These are phyloP conservation scores for Fusarium sacchari DNA, from an alignment of 2,329 filamentous ascomycete species.

Conservation along the genomic window DNA sequence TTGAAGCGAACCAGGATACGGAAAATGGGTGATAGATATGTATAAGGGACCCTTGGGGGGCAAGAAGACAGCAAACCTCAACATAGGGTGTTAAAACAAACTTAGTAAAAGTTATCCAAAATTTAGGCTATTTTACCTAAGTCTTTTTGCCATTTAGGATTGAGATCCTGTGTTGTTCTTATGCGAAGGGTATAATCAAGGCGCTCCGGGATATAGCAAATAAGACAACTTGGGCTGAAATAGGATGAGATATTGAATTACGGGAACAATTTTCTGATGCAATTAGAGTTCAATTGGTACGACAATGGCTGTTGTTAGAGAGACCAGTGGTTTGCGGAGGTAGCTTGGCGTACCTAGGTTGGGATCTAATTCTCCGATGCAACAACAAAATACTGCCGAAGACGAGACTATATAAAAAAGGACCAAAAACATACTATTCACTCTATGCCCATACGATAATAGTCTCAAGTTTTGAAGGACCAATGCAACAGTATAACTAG, in stretches of 20 bases:
- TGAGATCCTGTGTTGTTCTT: too few relatives aligned
- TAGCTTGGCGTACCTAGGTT: too few relatives aligned
- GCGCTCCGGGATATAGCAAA: background rate
- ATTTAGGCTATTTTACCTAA: too few relatives aligned
- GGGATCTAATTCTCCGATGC: background rate
- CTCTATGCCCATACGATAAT: background rate
- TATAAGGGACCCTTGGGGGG: too few relatives aligned
- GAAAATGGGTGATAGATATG: background rate
- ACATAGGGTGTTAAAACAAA: too few relatives aligned
- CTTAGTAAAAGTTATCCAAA: too few relatives aligned
- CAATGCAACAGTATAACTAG: background rate
- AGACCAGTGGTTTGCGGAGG: background rate
- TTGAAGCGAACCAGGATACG: slow-evolving; percentile 6
- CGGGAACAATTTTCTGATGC: background rate
- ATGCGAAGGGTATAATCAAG: background rate
- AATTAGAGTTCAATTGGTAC: background rate
- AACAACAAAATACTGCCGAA: background rate
- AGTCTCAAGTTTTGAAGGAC: background rate
- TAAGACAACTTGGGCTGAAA: background rate
- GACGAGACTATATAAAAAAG: background rate
- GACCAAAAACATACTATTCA: background rate
- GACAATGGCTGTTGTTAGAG: background rate
- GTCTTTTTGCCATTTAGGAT: too few relatives aligned
- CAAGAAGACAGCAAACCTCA: too few relatives aligned
- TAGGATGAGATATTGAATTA: background rate